Conservation (phyloP, 148 eudicot genomes). For the Camellia granthamiana region DNA sequence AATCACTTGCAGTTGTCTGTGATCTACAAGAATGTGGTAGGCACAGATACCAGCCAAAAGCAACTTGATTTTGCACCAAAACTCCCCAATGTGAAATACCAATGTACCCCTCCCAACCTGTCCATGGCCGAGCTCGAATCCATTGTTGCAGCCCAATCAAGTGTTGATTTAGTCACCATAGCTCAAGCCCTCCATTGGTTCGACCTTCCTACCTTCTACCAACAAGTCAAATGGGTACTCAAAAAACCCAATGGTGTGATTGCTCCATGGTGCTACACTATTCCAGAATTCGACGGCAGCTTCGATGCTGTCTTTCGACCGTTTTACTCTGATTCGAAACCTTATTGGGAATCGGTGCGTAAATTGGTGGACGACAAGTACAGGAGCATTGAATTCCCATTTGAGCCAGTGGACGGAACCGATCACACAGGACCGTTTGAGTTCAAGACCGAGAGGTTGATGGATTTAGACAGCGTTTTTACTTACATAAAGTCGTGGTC, state of each 20-base stretch:
- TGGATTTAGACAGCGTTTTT: slow-evolving; percentile 59
- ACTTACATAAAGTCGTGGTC: slow-evolving; percentile 70
- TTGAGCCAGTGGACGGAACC: slow-evolving; percentile 64
- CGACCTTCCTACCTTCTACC: slow-evolving; percentile 56
- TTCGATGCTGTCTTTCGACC: slow-evolving; percentile 48
- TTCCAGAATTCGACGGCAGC: slow-evolving; percentile 33
- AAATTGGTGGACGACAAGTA: slow-evolving; percentile 53
- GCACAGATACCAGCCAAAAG: slow-evolving; percentile 74
- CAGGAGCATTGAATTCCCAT: slow-evolving; percentile 53
- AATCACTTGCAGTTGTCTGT: slow-evolving; percentile 45
- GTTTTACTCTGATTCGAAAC: slow-evolving; percentile 35
- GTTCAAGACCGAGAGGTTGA: slow-evolving; percentile 46
- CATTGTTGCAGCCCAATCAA: slow-evolving; percentile 32
- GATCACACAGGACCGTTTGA: slow-evolving; percentile 64
- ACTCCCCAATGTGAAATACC: slow-evolving; percentile 64
- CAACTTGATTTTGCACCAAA: slow-evolving; percentile 71
- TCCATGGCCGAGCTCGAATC: slow-evolving; percentile 30
- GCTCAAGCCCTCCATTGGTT: slow-evolving; percentile 93
- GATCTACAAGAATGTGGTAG: slow-evolving; percentile 64
- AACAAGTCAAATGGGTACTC: slow-evolving; percentile 50
- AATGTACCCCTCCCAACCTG: slow-evolving; percentile 44
- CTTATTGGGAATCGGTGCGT: slow-evolving; percentile 52
- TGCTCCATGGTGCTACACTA: slow-evolving; percentile 89
- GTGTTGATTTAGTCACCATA: slow-evolving; percentile 60
- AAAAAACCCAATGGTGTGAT: slow-evolving; percentile 74